Base-by-base conservation (phyloP, 2,329 filamentous ascomycete genomes). In the Cladosporium sp. region DNA sequence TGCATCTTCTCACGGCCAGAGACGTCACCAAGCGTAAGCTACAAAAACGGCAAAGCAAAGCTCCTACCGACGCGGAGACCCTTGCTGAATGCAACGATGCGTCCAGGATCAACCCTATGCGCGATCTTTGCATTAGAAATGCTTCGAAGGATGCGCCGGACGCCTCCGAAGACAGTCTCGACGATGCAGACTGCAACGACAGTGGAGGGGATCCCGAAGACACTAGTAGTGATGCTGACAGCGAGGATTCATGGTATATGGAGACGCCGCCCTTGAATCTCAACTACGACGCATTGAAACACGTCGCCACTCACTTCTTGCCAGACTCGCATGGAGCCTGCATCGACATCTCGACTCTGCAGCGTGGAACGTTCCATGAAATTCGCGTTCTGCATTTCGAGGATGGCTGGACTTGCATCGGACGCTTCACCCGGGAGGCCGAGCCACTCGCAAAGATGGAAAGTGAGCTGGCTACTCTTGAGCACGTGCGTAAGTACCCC, bases 381-480 rank as follows among this genome's bases (percentile, higher is more conserved):
- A 26, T 28, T 7, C 49, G 49, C 14, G 3, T 53, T 16, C 49
- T 53, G 21, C 25, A 53, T 28, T 53, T 53, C 16, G 25, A 28
- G 5, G 49, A 30, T 5, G 49, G 49, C 25, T 53, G 25, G 49
- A 30, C 49, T 30, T 53, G 49, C 25, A 18, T 53, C 6, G 49
- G 25, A 18, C 49, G 49, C 25, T 53, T 53, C 13, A n/a, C 14
- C 3, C 25, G 25, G 2, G 25, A 53, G 3, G 13, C 49, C 18
- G 49, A 28, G 49, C 49, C 49, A 16, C 25, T 30, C 3, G 49
- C 49, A 25, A 30, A 30, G 5, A 16, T 18, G 7, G 49, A 53
- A 16, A 67, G 65, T 30, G 64, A 64, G 23, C 30, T 53, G n/a
- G 69, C 66, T 5, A 69, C 69, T 49, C 46, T 65, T 3, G 16